Evolutionary conservation across 2,329 filamentous ascomycete species (phyloP).

Genomic region (Paracoccidioides brasiliensis): DNA sequence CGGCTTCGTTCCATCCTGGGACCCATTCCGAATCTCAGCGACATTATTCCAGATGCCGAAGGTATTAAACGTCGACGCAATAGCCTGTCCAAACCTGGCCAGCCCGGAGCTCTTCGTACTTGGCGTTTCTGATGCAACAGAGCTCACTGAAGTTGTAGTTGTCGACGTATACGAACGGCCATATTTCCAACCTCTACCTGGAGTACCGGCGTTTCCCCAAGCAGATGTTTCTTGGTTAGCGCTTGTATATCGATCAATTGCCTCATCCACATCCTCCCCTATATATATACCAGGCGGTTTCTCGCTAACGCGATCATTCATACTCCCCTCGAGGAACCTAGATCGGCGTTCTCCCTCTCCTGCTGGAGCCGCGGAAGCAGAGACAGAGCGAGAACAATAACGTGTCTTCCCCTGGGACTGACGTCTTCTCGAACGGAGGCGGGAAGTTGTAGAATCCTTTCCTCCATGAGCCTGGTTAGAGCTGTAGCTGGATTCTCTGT

Average conservation of each 20-base stretch:
- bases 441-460: slow-evolving; percentile 1
- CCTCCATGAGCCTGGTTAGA: not conserved
- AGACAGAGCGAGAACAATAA: slow-evolving; percentile 30
- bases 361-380: slow-evolving; percentile 22
- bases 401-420: slow-evolving; percentile 1
- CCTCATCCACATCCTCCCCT: slow-evolving; percentile 23
- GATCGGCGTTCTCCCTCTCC: slow-evolving; percentile 28
- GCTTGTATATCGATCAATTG: slow-evolving; percentile 1
- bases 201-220: slow-evolving; percentile 1
- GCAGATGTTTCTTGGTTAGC: slow-evolving; percentile 1
- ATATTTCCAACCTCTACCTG: not conserved
- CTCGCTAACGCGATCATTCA: slow-evolving; percentile 67
- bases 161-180: not conserved
- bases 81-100: slow-evolving; percentile 43
- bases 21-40: slow-evolving; percentile 32
- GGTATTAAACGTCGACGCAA: slow-evolving; percentile 43
- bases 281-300: slow-evolving; percentile 58
- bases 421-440: slow-evolving; percentile 5
- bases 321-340: slow-evolving; percentile 63
- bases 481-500: slow-evolving; percentile 1
- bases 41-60: slow-evolving; percentile 35
- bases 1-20: slow-evolving; percentile 30
- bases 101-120: slow-evolving; percentile 32
- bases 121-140: slow-evolving; percentile 2
- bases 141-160: not conserved